Base-by-base conservation (phyloP, 768 basidiomycete species). In the Phaffia australis region DNA sequence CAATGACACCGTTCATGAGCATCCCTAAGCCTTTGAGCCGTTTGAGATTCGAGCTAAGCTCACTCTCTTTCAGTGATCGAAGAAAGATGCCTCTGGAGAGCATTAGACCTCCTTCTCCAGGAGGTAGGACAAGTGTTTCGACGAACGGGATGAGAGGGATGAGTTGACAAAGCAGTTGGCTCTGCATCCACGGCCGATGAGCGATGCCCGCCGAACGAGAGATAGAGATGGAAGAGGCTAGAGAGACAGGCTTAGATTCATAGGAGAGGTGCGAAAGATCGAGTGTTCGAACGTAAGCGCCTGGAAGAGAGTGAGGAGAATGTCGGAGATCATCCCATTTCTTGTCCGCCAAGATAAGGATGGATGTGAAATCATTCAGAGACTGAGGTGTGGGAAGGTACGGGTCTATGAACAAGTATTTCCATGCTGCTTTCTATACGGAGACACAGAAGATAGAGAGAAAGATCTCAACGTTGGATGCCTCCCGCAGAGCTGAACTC, bases 121-220 rank as follows among this genome's bases (percentile, higher is more conserved):
- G 47, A 6, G 75, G 74, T 18, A 77, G 67, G 47, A 69, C 70
- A 18, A 77, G 71, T 49, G 72, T 71, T 1, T 54, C 64, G 19
- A 77, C 56, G 67, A 72, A 72, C 1, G 76, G 76, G 14, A 75
- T 18, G 18, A 74, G 61, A 18, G 74, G 72, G n/a, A 76, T 67
- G 50, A 77, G 64, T n/a, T 65, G 63, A 42, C 56, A 69, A 23
- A 71, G 58, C 55, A 64, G 65, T 15, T 58, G 60, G 29, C 65
- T 66, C 57, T 70, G 54, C 23, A 59, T 47, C 64, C 64, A 65
- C n/a, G 64, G 64, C 29, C 60, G 56, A 52, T 58, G 52, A 18
- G 56, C 11, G 2, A 57, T 49, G 30, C 51, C 64, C n/a, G 57
- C 42, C 56, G 57, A 52, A 18, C 49, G 27, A 2, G 64, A 60